Conservation (phyloP, 768 basidiomycete species). For the Cystobasidium tubakii region DNA sequence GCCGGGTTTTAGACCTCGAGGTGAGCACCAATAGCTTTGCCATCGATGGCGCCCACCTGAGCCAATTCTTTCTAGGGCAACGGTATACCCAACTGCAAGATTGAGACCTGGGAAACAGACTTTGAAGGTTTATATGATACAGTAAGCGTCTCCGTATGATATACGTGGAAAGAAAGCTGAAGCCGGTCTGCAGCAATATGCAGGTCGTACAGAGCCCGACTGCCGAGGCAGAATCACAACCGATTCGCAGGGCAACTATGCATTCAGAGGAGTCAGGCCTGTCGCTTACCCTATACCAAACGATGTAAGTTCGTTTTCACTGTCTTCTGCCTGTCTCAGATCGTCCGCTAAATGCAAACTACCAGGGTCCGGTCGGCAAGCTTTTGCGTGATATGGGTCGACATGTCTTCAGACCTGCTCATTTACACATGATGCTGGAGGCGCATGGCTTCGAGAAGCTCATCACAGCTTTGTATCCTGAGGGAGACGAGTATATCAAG, state of each 20-base stretch:
- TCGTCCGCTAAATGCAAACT: not conserved
- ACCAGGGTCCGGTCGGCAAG: constrained; percentile 65
- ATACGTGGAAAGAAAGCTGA: not conserved
- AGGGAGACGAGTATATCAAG: constrained; percentile 61
- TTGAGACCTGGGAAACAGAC: constrained; percentile 53
- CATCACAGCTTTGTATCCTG: constrained; percentile 67
- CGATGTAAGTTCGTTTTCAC: constrained; percentile 32
- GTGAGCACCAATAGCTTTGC: constrained; percentile 44
- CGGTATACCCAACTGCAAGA: constrained; percentile 45
- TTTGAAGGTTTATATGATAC: constrained; percentile 51
- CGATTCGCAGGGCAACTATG: constrained; percentile 43
- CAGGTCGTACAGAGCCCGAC: constrained; percentile 38
- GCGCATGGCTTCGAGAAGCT: constrained; percentile 69
- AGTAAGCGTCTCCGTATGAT: not conserved
- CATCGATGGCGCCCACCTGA: no score
- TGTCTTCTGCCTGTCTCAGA: not conserved
- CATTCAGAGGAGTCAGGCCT: constrained; percentile 42
- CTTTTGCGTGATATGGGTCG: constrained; percentile 57
- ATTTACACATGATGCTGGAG: constrained; percentile 60
- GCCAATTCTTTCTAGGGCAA: no score
- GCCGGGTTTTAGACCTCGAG: constrained; percentile 59
- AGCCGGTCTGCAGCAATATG: constrained; percentile 40
- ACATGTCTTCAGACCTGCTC: constrained; percentile 72
- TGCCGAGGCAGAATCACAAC: constrained; percentile 42
- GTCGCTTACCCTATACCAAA: constrained; percentile 43